Evolutionary conservation across 177 flowering plant species (phyloP).

Genomic region (Vitis hybrid): DNA sequence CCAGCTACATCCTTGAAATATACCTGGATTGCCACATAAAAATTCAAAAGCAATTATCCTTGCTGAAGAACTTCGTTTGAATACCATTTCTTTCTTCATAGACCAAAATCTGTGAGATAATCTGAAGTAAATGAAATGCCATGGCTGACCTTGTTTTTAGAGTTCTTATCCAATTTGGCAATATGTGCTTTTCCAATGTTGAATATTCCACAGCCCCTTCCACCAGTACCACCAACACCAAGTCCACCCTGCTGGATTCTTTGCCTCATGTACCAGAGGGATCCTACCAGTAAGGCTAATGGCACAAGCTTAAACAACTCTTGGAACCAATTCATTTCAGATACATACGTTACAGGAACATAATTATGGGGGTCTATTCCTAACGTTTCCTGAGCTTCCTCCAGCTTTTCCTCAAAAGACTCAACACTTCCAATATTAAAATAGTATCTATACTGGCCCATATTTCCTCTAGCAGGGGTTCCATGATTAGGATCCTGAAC

Average conservation of each 20-base stretch:
- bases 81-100: no score
- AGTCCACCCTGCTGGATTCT: constrained; percentile 74
- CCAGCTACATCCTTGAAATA: constrained; percentile 95
- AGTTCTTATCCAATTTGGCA: constrained; percentile 70
- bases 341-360: constrained; percentile 78
- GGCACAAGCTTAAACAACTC: constrained; percentile 70
- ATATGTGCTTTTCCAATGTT: constrained; percentile 88
- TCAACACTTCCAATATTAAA: constrained; percentile 70
- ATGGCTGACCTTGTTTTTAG: constrained; percentile 80
- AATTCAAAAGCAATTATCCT: no score
- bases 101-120: no score
- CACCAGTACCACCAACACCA: constrained; percentile 73
- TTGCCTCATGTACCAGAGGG: constrained; percentile 66
- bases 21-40: constrained; percentile 32
- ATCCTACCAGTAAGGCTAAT: constrained; percentile 55
- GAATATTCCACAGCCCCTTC: constrained; percentile 90
- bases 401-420: constrained; percentile 34
- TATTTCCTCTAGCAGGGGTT: constrained; percentile 28
- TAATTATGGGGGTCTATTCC: constrained; percentile 81
- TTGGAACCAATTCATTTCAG: constrained; percentile 70
- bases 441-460: constrained; percentile 53
- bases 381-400: constrained; percentile 87
- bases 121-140: no score
- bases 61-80: no score
- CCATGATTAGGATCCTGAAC: constrained; percentile 28